Base-by-base conservation (phyloP, 352 stramenopile species). In the Globisporangium alternatum region DNA sequence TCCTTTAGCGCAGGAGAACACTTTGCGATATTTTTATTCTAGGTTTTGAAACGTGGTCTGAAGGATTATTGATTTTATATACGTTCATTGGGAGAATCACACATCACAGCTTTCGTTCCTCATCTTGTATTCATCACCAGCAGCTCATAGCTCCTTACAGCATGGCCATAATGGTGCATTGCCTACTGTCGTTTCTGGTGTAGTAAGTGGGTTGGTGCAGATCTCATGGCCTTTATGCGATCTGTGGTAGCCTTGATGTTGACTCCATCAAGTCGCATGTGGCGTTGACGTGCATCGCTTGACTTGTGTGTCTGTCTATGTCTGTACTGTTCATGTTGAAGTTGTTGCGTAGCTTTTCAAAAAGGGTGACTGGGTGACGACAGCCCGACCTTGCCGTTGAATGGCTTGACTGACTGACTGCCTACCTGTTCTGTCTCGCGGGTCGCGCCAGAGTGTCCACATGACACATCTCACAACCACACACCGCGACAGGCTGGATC, bases 11-110 rank as follows among this genome's bases (percentile, higher is more conserved):
- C 57, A 44, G 49, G 54, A 68, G 54, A 63, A 68, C 63, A 59
- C 56, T 59, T 63, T 57, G 63, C 58, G 63, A 64, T 64, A 68
- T 60, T 64, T 68, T 68, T 68, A 64, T 68, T 58, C 56, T 68
- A 64, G 63, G 63, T 64, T 68, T 68, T 68, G 63, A 49, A 58
- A 68, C 49, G 45, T 56, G 44, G 44, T 28, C 33, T 53, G 35
- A 54, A 60, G 60, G 41, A 48, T 57, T 41, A 57, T 43, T 43
- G 30, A 43, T 57, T 47, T 56, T 39, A 41, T 62, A 49, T 54
- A 35, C 19, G 25, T 62, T 54, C 39, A 57, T 57, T 57, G 51
- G 51, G 51, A 57, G 51, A 57, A 57, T 43, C 51, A 44, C 25
- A 28, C 25, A 28, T 28, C 25, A 57, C 21, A 22, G 35, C 12